These are phyloP conservation scores for Talaromyces sp. DNA, from an alignment of 2,329 filamentous ascomycete species.

Conservation along the genomic window DNA sequence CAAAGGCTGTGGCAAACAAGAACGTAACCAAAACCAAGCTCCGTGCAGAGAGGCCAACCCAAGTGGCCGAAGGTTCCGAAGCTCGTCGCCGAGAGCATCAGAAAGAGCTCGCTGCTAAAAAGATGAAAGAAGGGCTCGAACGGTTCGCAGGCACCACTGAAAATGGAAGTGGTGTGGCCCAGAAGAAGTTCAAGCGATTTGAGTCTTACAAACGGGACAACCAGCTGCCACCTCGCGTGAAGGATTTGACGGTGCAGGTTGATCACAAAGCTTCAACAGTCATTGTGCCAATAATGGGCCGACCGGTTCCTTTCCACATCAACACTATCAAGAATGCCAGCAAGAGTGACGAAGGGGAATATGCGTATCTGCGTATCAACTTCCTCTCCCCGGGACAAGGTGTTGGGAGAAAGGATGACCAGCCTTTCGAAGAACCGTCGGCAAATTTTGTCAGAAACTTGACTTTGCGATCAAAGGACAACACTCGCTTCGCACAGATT, in stretches of 20 bases:
- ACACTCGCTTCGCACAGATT: slow-evolving; percentile 83
- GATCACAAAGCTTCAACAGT: slow-evolving; percentile 87
- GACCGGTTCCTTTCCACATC: slow-evolving; percentile 96
- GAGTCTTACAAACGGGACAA: slow-evolving; percentile 99
- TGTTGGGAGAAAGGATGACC: slow-evolving; percentile 93
- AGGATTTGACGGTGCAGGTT: slow-evolving; percentile 82
- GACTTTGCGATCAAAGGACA: slow-evolving; percentile 88
- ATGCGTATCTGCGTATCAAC: slow-evolving; percentile 91
- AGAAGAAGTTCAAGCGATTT: slow-evolving; percentile 98
- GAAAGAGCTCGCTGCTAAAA: slow-evolving; percentile 79
- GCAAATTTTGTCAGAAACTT: slow-evolving; percentile 94
- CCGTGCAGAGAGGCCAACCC: slow-evolving; percentile 81
- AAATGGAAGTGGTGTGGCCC: slow-evolving; percentile 79
- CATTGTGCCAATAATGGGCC: slow-evolving; percentile 92
- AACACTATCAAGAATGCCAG: slow-evolving; percentile 98
- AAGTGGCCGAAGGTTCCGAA: slow-evolving; percentile 84
- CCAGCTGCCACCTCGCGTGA: slow-evolving; percentile 75
- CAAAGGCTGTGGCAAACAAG: slow-evolving; percentile 83
- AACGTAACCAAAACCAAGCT: slow-evolving; percentile 94
- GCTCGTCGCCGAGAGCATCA: slow-evolving; percentile 84
- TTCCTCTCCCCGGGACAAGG: slow-evolving; percentile 95
- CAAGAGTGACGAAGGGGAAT: slow-evolving; percentile 93
- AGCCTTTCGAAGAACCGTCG: slow-evolving; percentile 92
- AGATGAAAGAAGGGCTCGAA: slow-evolving; percentile 79
- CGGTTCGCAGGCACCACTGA: slow-evolving; percentile 81